Evolutionary conservation across 2,329 filamentous ascomycete genomes (phyloP).

Genomic region (Lizonia empirigonia): DNA sequence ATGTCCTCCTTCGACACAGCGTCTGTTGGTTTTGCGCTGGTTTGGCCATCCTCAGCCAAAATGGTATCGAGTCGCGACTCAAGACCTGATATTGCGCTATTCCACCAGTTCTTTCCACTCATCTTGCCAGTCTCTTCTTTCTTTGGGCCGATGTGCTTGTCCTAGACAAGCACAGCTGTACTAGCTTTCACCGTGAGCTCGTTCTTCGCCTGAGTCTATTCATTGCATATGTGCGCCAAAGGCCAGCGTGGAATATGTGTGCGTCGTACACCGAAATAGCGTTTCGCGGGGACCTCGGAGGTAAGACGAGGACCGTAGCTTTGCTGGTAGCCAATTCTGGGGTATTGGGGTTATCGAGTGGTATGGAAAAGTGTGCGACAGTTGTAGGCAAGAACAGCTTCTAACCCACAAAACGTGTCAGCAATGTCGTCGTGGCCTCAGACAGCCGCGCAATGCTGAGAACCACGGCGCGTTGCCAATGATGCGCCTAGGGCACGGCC

Average conservation of each 20-base stretch:
- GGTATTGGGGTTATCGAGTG: not conserved
- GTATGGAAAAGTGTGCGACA: not conserved
- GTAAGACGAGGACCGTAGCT: conserved; percentile 12
- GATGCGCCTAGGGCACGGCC: conserved; percentile 1
- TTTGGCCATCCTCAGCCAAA: conserved; percentile 76
- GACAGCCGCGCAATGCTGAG: conserved; percentile 21
- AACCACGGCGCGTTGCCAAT: conserved; percentile 18
- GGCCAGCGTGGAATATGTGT: conserved; percentile 33
- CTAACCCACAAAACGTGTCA: not conserved
- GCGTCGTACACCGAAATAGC: conserved; percentile 30
- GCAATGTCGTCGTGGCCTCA: conserved; percentile 26
- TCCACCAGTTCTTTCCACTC: conserved; percentile 43
- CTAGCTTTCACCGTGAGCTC: conserved; percentile 38
- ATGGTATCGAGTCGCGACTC: conserved; percentile 93
- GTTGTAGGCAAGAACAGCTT: not conserved
- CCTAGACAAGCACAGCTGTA: conserved; percentile 11
- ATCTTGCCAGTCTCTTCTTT: conserved; percentile 19
- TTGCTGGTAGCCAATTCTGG: not conserved
- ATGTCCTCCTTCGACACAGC: conserved; percentile 39
- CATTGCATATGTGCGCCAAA: conserved; percentile 39
- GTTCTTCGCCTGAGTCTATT: conserved; percentile 36
- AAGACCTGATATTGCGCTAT: conserved; percentile 89
- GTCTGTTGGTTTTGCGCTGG: conserved; percentile 51
- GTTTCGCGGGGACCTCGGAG: conserved; percentile 30
- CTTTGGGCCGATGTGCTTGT: not conserved